Percentiles rank a stretch among this genome's conserved stretches.
phyloP scores from a whole-genome alignment of 2,329 filamentous ascomycete species.

The Aspergillus tanneri region DNA sequence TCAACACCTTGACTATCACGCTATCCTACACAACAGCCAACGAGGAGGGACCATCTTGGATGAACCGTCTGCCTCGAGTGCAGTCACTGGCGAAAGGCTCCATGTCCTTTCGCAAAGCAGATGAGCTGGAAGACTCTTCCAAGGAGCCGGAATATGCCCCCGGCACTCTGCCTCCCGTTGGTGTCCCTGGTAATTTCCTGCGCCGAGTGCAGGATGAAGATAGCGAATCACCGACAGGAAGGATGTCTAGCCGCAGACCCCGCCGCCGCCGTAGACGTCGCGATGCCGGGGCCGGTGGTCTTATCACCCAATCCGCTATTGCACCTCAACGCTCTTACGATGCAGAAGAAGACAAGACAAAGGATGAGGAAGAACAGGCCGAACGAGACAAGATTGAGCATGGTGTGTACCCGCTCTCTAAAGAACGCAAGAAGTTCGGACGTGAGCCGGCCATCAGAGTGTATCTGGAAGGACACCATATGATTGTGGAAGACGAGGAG shows the following conservation, averaged over 20 bases:
- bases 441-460: constrained; percentile 58
- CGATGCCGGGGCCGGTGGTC: constrained; percentile 79
- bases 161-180: constrained; percentile 69
- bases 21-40: constrained; percentile 92
- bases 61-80: constrained; percentile 81
- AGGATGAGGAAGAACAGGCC: constrained; percentile 27
- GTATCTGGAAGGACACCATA: constrained; percentile 75
- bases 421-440: constrained; percentile 33
- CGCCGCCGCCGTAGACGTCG: constrained; percentile 62
- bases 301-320: constrained; percentile 86
- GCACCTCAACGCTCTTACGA: constrained; percentile 55
- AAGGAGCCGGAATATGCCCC: constrained; percentile 62
- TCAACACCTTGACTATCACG: constrained; percentile 92
- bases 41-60: constrained; percentile 88
- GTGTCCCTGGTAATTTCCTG: constrained; percentile 72
- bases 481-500: constrained; percentile 80
- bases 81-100: constrained; percentile 79
- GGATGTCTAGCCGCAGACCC: constrained; percentile 52
- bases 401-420: constrained; percentile 42
- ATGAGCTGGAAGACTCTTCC: constrained; percentile 62
- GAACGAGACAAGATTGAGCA: constrained; percentile 30
- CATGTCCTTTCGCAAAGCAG: constrained; percentile 70
- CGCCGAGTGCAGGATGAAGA: constrained; percentile 78
- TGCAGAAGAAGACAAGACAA: constrained; percentile 28
- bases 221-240: constrained; percentile 54